phyloP scores from a whole-genome alignment of 768 basidiomycete genomes.

The Amanita polypyramis region DNA sequence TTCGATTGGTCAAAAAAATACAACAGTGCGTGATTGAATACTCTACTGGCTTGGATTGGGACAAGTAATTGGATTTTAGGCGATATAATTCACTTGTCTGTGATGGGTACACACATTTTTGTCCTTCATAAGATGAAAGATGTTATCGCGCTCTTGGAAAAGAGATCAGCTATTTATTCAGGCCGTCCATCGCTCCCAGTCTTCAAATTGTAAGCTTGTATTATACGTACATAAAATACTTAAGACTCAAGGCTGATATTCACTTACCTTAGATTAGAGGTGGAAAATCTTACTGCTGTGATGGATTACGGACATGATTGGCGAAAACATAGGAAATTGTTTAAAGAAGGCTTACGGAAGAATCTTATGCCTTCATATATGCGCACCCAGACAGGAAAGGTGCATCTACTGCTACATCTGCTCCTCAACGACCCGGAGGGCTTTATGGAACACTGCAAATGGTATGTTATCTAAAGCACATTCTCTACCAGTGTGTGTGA shows the following conservation, averaged over 20 bases:
- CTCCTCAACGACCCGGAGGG: not conserved
- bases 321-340: not conserved
- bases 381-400: not conserved
- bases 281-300: not conserved
- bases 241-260: too few species aligned
- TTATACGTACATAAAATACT: not conserved
- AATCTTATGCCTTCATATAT: not conserved
- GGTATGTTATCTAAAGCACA: not conserved
- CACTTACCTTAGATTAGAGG: not conserved
- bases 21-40: not conserved
- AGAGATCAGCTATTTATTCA: too few species aligned
- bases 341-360: not conserved
- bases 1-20: not conserved
- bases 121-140: too few species aligned
- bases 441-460: slow-evolving; percentile 1
- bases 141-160: too few species aligned
- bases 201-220: not conserved
- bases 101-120: not conserved
- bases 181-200: not conserved
- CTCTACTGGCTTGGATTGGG: not conserved
- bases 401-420: not conserved
- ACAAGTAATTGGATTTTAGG: not conserved
- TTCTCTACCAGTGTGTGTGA: not conserved
- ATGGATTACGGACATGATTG: too few species aligned
- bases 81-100: not conserved